These are phyloP conservation scores for Dictyostelium intermedium DNA, from an alignment of 78 protist genomes.

Conservation along the genomic window DNA sequence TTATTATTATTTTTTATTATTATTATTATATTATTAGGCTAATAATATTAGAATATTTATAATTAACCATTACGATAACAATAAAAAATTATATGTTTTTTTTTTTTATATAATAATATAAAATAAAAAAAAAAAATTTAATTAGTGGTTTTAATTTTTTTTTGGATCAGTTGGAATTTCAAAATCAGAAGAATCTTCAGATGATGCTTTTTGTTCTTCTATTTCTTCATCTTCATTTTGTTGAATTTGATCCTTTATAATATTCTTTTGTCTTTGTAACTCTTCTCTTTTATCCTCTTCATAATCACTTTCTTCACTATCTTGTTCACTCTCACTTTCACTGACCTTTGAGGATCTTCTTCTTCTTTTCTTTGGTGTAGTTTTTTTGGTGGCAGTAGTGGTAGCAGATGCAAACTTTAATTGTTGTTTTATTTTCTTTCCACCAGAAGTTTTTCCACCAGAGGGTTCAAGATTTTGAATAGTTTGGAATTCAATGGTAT, in stretches of 20 bases:
- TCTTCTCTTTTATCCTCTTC: constrained; percentile 2
- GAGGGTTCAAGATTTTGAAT: background rate
- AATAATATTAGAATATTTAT: background rate
- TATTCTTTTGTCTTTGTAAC: background rate
- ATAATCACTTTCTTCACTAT: background rate
- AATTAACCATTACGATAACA: background rate
- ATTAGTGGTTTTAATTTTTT: background rate
- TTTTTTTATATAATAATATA: background rate
- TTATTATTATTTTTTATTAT: too few relatives aligned
- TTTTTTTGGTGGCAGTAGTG: background rate
- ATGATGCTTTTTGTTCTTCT: background rate
- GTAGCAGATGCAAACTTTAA: background rate
- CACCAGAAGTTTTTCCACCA: background rate
- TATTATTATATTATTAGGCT: too few relatives aligned
- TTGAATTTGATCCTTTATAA: background rate
- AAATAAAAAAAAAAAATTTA: background rate
- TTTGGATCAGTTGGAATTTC: background rate
- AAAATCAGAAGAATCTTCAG: constrained; percentile 11
- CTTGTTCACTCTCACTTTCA: background rate
- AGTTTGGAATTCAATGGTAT: background rate
- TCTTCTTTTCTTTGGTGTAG: background rate
- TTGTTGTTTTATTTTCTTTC: background rate
- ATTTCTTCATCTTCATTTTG: background rate
- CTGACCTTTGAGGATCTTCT: background rate
- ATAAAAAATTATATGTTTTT: background rate